Base-by-base conservation (phyloP, 441 rosid species). In the Arabidopsis hybrid region DNA sequence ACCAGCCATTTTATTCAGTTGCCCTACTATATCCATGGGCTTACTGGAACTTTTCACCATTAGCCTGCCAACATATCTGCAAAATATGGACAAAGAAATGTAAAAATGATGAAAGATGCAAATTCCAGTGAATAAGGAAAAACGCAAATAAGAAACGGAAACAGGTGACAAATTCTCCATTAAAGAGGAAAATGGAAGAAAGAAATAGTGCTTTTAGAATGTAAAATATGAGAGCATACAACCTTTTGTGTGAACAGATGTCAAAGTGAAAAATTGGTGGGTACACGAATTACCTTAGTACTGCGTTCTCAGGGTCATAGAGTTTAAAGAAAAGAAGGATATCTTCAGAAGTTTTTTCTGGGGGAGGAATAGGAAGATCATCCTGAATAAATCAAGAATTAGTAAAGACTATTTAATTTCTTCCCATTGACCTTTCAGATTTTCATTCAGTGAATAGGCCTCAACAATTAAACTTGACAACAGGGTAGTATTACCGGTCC, bases 321-420 rank as follows among this genome's bases (percentile, higher is more conserved):
- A 87, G 86, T 89, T 95, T 95, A 82, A 92, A 89, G 83, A 95
- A 95, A 60, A 95, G 89, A 60, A 95, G 81, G 73, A 89, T 90
- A 77, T 95, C 99, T 53, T 89, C 99, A 65, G 85, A 80, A 9
- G 93, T 79, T 78, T 87, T 95, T 18, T 85, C 89, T 17, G 91
- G 97, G 26, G 86, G 91, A 59, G 92, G 81, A 78, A 91, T 60
- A 55, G 96, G 92, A 55, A 43, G 79, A 60, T 81, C 79, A 89
- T 93, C 97, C 99, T 95, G 83, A 65, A 81, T 39, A 60, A 61
- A 75, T 60, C 5, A 77, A 52, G 16, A 61, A 12, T 35, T 50
- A 26, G 46, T 55, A n/a, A 73, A 43, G 56, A 31, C 55, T 42
- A 16, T 59, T 65, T 51, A 43, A 45, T 21, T 34, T 51, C 61